Evolutionary conservation across 2,329 filamentous ascomycete genomes (phyloP).

Genomic region (Aspergillus pseudoviridinutans): DNA sequence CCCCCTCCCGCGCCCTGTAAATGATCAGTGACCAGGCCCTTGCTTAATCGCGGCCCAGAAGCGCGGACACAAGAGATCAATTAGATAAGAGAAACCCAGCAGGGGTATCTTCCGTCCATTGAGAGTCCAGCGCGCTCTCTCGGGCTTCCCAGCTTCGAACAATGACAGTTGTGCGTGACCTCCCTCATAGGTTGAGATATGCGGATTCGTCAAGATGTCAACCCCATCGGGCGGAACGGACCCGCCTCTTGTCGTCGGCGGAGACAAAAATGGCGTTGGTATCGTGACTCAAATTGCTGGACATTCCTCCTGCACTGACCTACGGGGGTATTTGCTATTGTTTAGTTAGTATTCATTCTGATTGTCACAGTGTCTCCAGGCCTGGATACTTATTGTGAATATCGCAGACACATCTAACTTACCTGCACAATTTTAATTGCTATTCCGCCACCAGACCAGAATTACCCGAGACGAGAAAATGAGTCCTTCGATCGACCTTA

Average conservation of each 20-base stretch:
- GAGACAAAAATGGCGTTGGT: constrained; percentile 8
- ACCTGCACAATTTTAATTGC: not conserved
- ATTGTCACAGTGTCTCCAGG: not conserved
- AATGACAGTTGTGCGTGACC: not conserved
- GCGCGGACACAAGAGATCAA: constrained; percentile 9
- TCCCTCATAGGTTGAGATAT: not conserved
- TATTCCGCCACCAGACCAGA: not conserved
- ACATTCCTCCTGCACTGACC: not conserved
- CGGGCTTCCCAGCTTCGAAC: not conserved
- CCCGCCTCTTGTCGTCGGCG: constrained; percentile 7
- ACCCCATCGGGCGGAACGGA: constrained; percentile 13
- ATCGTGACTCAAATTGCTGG: constrained; percentile 7
- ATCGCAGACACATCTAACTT: not conserved
- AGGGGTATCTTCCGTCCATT: not conserved
- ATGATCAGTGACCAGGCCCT: constrained; percentile 13
- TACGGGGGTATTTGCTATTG: not conserved
- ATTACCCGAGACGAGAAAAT: constrained; percentile 14
- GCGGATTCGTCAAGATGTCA: not conserved
- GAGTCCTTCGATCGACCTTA: constrained; percentile 24
- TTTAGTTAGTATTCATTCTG: not conserved
- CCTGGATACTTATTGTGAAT: not conserved
- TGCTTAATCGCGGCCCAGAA: constrained; percentile 11
- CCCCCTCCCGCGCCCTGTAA: constrained; percentile 16
- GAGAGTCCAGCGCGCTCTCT: not conserved
- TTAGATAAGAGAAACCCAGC: constrained; percentile 21